Conservation (phyloP, 164 flowering plant genomes). For the Annona cherimola region DNA sequence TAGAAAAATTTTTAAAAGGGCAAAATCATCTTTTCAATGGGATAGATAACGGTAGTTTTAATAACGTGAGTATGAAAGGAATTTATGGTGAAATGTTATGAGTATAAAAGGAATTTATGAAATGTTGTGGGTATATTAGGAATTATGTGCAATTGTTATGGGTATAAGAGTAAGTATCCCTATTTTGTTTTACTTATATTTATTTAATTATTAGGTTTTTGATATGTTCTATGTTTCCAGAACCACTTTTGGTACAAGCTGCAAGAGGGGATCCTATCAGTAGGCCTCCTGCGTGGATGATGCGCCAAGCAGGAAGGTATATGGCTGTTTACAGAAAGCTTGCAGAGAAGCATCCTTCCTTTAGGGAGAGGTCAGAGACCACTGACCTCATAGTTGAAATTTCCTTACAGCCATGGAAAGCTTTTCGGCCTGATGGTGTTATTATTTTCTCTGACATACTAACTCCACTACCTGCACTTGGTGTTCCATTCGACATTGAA, state of each 20-base stretch:
- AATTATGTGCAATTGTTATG: neutral
- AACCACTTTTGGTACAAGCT: constrained; percentile 89
- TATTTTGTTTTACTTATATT: neutral
- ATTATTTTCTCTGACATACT: constrained; percentile 97
- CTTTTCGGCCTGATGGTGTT: constrained; percentile 94
- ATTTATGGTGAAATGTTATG: no score
- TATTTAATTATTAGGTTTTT: neutral
- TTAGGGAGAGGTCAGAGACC: constrained; percentile 97
- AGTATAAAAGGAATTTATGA: no score
- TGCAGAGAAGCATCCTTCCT: constrained; percentile 93
- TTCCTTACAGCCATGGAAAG: constrained; percentile 99
- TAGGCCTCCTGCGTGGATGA: constrained; percentile 99
- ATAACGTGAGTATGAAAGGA: no score
- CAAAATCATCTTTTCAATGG: no score
- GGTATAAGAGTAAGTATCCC: neutral
- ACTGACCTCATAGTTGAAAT: constrained; percentile 99
- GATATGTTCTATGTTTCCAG: constrained; percentile 25
- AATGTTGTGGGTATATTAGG: no score
- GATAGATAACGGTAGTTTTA: no score
- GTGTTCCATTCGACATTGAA: constrained; percentile 93
- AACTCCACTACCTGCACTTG: constrained; percentile 96
- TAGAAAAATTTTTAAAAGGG: no score
- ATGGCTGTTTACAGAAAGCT: constrained; percentile 90
- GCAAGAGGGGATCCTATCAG: constrained; percentile 78
- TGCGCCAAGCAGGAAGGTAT: constrained; percentile 99